phyloP scores from a whole-genome alignment of 192 early-diverging fungal species.

The Coemansia sp. region DNA sequence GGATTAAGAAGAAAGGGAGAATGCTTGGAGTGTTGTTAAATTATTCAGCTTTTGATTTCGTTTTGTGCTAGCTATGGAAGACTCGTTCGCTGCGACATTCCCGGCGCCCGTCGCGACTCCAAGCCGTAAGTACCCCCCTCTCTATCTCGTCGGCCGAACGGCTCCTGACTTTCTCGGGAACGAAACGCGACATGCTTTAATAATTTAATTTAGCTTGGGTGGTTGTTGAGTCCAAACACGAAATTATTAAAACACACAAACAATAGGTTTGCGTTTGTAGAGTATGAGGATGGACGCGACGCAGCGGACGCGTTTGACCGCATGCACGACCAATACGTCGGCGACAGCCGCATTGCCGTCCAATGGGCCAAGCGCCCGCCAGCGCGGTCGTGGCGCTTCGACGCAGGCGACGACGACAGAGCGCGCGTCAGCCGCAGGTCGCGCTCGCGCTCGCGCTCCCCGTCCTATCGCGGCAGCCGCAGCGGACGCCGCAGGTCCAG shows the following conservation, averaged over 20 bases:
- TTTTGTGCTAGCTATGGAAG: constrained; percentile 78
- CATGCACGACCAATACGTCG: constrained; percentile 81
- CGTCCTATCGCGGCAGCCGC: neutral
- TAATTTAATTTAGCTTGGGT: no score
- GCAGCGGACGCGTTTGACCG: constrained; percentile 91
- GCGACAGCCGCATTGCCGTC: constrained; percentile 75
- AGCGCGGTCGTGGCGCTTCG: constrained; percentile 74
- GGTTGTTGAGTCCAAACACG: no score
- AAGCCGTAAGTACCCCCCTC: constrained; percentile 68
- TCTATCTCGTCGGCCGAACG: neutral
- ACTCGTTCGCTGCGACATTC: constrained; percentile 85
- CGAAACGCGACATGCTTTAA: no score
- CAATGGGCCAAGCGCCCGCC: constrained; percentile 92
- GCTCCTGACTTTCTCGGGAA: no score
- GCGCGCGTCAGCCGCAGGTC: constrained; percentile 21
- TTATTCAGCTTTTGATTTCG: neutral
- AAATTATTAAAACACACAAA: no score
- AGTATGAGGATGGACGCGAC: constrained; percentile 89
- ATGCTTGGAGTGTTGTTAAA: neutral
- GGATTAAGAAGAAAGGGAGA: no score
- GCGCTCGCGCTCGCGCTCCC: constrained; percentile 49
- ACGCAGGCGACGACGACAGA: constrained; percentile 47
- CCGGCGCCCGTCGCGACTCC: constrained; percentile 61
- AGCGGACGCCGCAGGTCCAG: constrained; percentile 12
- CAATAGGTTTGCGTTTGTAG: constrained; percentile 88